A percentile compares a stretch with the other conserved stretches of the same genome.
Conservation (phyloP, 2,329 filamentous ascomycete species). For the Trichoderma citrinoviride region DNA sequence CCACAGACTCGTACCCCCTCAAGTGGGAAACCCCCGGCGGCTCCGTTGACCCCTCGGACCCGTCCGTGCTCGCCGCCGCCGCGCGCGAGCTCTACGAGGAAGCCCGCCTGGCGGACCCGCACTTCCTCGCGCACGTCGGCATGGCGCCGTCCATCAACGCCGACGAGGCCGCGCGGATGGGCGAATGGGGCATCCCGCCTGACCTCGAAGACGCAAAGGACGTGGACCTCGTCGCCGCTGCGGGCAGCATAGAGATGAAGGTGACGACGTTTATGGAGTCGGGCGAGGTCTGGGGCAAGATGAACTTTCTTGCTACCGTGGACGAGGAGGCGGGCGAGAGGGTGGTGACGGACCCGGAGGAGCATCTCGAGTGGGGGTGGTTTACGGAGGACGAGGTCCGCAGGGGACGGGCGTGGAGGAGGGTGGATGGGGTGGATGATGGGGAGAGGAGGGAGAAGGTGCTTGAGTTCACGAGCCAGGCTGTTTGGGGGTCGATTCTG, state of each 20-base stretch:
- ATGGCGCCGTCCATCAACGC: not conserved
- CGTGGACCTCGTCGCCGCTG: not conserved
- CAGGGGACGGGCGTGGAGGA: conserved; percentile 18
- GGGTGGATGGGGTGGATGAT: not conserved
- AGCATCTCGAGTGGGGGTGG: conserved; percentile 42
- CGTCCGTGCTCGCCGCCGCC: conserved; percentile 43
- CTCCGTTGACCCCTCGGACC: conserved; percentile 37
- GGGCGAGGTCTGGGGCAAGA: conserved; percentile 32
- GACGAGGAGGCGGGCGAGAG: conserved; percentile 26
- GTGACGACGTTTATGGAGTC: conserved; percentile 28
- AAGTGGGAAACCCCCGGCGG: conserved; percentile 27
- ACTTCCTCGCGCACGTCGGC: conserved; percentile 29
- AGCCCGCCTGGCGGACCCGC: conserved; percentile 36
- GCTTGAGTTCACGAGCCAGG: conserved; percentile 36
- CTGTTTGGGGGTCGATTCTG: conserved; percentile 33
- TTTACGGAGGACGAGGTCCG: conserved; percentile 38
- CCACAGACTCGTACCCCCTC: conserved; percentile 25
- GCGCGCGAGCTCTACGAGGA: conserved; percentile 50
- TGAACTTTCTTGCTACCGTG: conserved; percentile 33
- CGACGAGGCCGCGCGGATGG: too few species aligned
- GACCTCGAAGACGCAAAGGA: conserved; percentile 21
- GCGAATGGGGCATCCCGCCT: conserved; percentile 16
- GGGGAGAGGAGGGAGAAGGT: conserved; percentile 8
- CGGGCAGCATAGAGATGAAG: conserved; percentile 21
- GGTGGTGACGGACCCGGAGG: conserved; percentile 33